Evolutionary conservation across 805 yeast species (phyloP), one percentile per base, ranked within the genome.

Genomic region (Candida suzukii): DNA sequence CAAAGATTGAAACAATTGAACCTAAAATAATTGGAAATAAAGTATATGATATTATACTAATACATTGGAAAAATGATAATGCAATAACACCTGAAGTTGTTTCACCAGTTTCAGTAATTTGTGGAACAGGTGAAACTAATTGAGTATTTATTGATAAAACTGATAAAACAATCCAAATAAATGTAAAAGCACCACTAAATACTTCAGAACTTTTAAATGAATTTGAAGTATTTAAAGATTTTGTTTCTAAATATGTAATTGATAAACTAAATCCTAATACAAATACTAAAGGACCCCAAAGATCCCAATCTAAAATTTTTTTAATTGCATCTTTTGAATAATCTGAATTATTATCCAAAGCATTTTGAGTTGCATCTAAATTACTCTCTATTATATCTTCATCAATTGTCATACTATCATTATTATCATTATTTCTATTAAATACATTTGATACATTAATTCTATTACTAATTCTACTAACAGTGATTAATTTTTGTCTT

Each of bases 251-350:
- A 42, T 70, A 60, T 2, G 80, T 78, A 41, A 76, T 60, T 18
- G 71, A 54, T 35, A 74, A 69, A 18, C 76, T 63, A 47, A 70
- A 75, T 12, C 62, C 56, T 37, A 76, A 61, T 13, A 74, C 71
- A 42, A 76, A 72, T 18, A 76, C 66, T 35, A 76, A 55, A 2
- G 82, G 82, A 1, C 82, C 82, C 82, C 81, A 76, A 38, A 76
- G 57, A 55, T 76, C 82, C 82, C 82, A 76, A 41, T 76, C 81
- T 40, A 75, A 46, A 12, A 66, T 67, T 40, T 61, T 59, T 17
- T 52, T 51, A 22, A 63, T 54, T 3, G 65, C 46, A 16, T 61
- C 66, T 30, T 52, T 47, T 2, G 68, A 60, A 19, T 61, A 63
- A 27, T 63, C 68, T 21, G 54, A 62, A 24, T 24, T 16, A 3